Evolutionary conservation across 192 early-diverging fungal species (phyloP).

Genomic region (Coemansia sp.): DNA sequence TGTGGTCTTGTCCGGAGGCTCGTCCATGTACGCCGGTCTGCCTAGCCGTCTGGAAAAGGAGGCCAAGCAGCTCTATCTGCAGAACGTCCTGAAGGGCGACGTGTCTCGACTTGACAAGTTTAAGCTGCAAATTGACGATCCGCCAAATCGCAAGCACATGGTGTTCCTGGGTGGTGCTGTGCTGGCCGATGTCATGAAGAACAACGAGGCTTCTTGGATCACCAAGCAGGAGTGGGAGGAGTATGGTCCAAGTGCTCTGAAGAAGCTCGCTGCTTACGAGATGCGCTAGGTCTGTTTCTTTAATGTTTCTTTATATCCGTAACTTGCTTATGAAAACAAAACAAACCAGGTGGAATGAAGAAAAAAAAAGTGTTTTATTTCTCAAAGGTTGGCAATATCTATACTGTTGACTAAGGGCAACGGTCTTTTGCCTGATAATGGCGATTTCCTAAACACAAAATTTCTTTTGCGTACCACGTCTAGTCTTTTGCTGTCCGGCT

Average conservation of each 20-base stretch:
- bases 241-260: slow-evolving; percentile 75
- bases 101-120: slow-evolving; percentile 81
- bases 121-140: slow-evolving; percentile 97
- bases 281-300: slow-evolving; percentile 29
- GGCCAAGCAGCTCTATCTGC: slow-evolving; percentile 93
- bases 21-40: slow-evolving; percentile 98
- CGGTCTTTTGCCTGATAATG: slow-evolving; percentile 23
- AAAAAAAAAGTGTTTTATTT: not conserved
- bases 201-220: slow-evolving; percentile 88
- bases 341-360: not conserved
- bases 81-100: slow-evolving; percentile 87
- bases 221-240: slow-evolving; percentile 95
- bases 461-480: slow-evolving; percentile 18
- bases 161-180: slow-evolving; percentile 98
- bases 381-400: slow-evolving; percentile 19
- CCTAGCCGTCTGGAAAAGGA: slow-evolving; percentile 98
- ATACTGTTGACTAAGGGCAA: slow-evolving; percentile 20
- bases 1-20: slow-evolving; percentile 97
- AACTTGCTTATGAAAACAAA: not conserved
- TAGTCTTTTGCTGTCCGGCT: slow-evolving; percentile 15
- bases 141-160: slow-evolving; percentile 97
- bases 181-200: slow-evolving; percentile 92
- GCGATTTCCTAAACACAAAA: slow-evolving; percentile 24
- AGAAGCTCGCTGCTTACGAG: slow-evolving; percentile 42
- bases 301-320: not conserved